Evolutionary conservation across 345 rosid species (phyloP).

Genomic region (Durio zibethinus): DNA sequence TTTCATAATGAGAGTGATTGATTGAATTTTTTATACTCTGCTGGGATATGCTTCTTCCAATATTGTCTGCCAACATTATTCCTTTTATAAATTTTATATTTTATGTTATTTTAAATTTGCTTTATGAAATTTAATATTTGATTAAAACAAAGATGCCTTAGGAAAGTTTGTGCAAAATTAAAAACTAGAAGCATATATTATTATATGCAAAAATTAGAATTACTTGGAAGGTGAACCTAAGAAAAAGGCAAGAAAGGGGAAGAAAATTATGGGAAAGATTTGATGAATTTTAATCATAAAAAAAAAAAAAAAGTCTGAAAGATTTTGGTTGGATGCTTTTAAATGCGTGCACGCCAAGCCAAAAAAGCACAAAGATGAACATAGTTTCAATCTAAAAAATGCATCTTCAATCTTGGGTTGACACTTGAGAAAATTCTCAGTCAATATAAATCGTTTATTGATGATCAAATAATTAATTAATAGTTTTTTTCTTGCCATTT

Average conservation of each 20-base stretch:
- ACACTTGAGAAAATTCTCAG: neutral
- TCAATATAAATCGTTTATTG: neutral
- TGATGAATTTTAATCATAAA: too few species aligned
- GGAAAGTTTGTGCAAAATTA: neutral
- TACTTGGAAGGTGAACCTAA: neutral
- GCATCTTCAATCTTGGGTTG: neutral
- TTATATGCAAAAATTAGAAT: neutral
- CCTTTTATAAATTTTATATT: neutral
- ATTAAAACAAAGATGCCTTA: neutral
- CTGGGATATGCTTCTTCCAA: constrained; percentile 41
- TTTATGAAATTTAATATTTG: neutral
- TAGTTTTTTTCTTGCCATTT: neutral
- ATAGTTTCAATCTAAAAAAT: constrained; percentile 13
- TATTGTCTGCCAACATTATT: constrained; percentile 27
- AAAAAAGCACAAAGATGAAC: neutral
- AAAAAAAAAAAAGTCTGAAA: neutral
- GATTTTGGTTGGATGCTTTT: constrained; percentile 9
- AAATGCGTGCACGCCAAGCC: constrained; percentile 34
- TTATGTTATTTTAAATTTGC: neutral
- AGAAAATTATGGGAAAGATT: too few species aligned
- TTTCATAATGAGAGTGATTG: constrained; percentile 44
- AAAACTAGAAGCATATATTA: neutral
- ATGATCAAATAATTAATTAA: neutral
- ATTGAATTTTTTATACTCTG: constrained; percentile 37
- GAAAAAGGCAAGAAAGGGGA: neutral